Conservation (phyloP, 2,329 filamentous ascomycete species). For the Colletotrichum destructivum region DNA sequence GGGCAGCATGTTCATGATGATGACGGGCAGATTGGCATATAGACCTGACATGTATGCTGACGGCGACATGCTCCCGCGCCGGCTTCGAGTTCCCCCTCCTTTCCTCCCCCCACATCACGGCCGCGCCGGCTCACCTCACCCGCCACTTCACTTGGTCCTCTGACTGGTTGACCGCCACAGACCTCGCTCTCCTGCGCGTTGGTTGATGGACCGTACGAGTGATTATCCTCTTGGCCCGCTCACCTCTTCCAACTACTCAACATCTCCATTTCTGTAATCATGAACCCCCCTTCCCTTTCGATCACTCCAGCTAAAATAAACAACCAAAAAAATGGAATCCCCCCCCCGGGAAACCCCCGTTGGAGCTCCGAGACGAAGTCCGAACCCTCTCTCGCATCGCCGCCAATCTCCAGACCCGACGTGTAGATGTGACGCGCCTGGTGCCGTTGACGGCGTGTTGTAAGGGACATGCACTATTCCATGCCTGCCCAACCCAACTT, state of each 20-base stretch:
- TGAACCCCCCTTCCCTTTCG: too few relatives aligned
- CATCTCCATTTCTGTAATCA: conserved; percentile 1
- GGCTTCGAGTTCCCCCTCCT: background rate
- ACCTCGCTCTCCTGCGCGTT: background rate
- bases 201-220: background rate
- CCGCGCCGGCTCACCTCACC: background rate
- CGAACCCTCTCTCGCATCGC: conserved; percentile 8
- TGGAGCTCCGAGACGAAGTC: conserved; percentile 35
- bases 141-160: background rate
- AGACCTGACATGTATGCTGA: conserved; percentile 10
- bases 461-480: background rate
- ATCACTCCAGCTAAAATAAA: too few relatives aligned
- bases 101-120: conserved; percentile 10
- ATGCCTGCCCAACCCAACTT: too few relatives aligned
- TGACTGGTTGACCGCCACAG: background rate
- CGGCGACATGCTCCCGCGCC: conserved; percentile 4
- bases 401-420: conserved; percentile 6
- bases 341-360: background rate
- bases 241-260: conserved; percentile 19
- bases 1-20: background rate
- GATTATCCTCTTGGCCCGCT: background rate
- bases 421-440: background rate
- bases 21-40: background rate
- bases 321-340: too few relatives aligned
- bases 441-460: conserved; percentile 2